Conservation (phyloP, 2,329 filamentous ascomycete genomes). For the Beauveria australis region DNA sequence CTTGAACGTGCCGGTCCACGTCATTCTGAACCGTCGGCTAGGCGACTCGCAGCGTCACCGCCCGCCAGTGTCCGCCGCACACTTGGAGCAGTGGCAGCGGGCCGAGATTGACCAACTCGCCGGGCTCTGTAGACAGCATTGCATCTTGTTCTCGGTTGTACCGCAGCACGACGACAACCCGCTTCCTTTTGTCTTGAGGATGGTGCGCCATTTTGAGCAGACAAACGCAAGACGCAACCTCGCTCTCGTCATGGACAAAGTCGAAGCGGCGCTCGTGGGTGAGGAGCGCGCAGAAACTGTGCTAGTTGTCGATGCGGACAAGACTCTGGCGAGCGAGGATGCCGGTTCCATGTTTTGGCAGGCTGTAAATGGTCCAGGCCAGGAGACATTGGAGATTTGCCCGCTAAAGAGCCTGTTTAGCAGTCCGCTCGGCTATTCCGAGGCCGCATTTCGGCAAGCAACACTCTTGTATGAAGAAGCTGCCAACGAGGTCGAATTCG, state of each 20-base stretch:
- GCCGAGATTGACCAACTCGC: slow-evolving; percentile 35
- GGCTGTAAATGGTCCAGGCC: slow-evolving; percentile 5
- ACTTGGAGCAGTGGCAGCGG: slow-evolving; percentile 40
- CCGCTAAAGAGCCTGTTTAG: slow-evolving; percentile 39
- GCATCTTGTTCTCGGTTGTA: slow-evolving; percentile 37
- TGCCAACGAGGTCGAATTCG: slow-evolving; percentile 28
- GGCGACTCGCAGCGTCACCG: slow-evolving; percentile 31
- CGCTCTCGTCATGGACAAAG: slow-evolving; percentile 15
- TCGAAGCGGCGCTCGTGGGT: slow-evolving; percentile 26
- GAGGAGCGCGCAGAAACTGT: slow-evolving; percentile 29
- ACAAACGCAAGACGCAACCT: slow-evolving; percentile 29
- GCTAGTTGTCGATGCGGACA: slow-evolving; percentile 51
- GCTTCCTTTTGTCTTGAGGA: background rate
- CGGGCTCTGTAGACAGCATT: slow-evolving; percentile 32
- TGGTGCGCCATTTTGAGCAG: slow-evolving; percentile 13
- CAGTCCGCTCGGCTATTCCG: slow-evolving; percentile 39
- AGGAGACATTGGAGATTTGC: background rate
- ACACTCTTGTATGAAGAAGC: slow-evolving; percentile 43
- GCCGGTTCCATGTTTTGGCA: slow-evolving; percentile 44
- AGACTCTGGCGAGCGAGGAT: slow-evolving; percentile 43
- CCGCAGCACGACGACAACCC: slow-evolving; percentile 22
- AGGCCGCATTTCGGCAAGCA: slow-evolving; percentile 47
- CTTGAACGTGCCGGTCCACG: slow-evolving; percentile 31
- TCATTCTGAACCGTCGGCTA: slow-evolving; percentile 28
- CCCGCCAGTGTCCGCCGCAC: slow-evolving; percentile 20